Evolutionary conservation across 2,329 filamentous ascomycete species (phyloP), one percentile per base, ranked within the genome.

Genomic region (Calonectria ilicicola): DNA sequence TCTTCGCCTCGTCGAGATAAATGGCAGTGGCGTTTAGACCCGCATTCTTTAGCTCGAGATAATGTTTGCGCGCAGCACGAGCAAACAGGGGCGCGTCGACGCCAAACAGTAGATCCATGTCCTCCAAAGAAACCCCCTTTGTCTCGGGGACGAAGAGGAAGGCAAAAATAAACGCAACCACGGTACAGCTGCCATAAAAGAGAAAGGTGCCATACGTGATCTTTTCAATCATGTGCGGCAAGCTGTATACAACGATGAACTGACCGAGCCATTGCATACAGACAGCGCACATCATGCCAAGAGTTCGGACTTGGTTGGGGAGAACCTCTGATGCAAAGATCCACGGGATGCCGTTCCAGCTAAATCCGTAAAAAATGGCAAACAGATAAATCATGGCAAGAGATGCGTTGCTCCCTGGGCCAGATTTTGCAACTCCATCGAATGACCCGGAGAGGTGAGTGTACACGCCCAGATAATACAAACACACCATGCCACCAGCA

Each of bases 401-500:
- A 2, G 79, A 79, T 10, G 76, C 78, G 10, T 72, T 70, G 10
- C 73, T 72, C 2, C 76, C 77, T 26, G 58, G 51, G 60, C 70
- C 72, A 14, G 46, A 47, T 0, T 56, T 75, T 7, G 70, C 72
- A 26, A 46, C 44, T 1, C 72, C 64, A 21, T 74, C 51, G 76
- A 77, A 62, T 2, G 35, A 62, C 12, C 23, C 12, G 3, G 75
- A 77, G 19, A 80, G 62, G 44, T 74, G 66, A 23, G 78, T 67
- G 72, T 76, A 81, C 3, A 65, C 79, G 1, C 73, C 81, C 5
- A 83, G 73, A 67, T 81, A 81, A 19, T 80, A 92, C 78, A 81
- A 79, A 60, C 72, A 69, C 21, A 76, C 56, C 3, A 72, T 76
- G 44, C 71, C 73, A 40, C 77, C 76, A 27, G 79, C 62, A 3